Evolutionary conservation across 352 stramenopile genomes (phyloP).

Genomic region (Pythium aristosporum): DNA sequence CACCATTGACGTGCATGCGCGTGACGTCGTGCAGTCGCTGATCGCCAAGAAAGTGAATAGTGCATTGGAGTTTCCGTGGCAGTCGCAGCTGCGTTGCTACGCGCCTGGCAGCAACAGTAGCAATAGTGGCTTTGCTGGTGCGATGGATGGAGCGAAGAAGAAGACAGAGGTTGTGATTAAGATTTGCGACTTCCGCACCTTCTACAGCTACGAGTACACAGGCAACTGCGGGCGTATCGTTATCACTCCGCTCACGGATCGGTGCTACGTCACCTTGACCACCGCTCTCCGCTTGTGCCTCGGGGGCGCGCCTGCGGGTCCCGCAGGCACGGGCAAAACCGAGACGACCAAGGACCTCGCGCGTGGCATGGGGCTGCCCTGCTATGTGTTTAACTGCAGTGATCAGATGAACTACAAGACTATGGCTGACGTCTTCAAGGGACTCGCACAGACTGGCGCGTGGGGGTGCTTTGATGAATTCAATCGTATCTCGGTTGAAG

Average conservation of each 20-base stretch:
- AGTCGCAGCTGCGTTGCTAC: conserved; percentile 95
- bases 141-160: conserved; percentile 28
- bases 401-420: conserved; percentile 95
- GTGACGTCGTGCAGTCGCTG: conserved; percentile 93
- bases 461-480: conserved; percentile 98
- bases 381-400: conserved; percentile 89
- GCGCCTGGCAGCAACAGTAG: conserved; percentile 39
- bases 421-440: conserved; percentile 95
- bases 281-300: conserved; percentile 77
- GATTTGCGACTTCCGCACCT: conserved; percentile 90
- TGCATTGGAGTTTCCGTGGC: conserved; percentile 93
- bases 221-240: conserved; percentile 91
- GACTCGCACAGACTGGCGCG: conserved; percentile 92
- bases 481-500: conserved; percentile 96
- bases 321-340: conserved; percentile 85
- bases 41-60: conserved; percentile 92
- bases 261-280: conserved; percentile 85
- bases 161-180: conserved; percentile 80
- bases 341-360: conserved; percentile 86
- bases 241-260: conserved; percentile 82
- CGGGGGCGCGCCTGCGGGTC: conserved; percentile 72
- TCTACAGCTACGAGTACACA: conserved; percentile 97
- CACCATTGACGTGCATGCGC: conserved; percentile 95
- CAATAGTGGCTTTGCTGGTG: conserved; percentile 17
- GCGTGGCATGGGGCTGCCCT: conserved; percentile 70